phyloP scores from a whole-genome alignment of 2,329 filamentous ascomycete genomes.

The Alternaria incomplexa region DNA sequence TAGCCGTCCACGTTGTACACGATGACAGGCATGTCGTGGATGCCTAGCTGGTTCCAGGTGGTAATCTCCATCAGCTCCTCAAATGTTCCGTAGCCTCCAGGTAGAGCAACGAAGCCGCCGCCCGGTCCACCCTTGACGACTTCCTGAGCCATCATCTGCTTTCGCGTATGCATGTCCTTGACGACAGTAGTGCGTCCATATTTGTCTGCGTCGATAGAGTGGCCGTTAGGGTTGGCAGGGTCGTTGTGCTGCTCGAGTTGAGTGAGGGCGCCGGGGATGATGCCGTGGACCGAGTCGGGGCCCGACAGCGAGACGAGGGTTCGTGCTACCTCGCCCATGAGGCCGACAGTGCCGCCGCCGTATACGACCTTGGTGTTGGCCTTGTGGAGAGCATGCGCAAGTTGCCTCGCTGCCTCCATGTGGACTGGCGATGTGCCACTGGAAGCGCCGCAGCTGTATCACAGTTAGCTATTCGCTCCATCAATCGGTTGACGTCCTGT shows the following conservation, averaged over 20 bases:
- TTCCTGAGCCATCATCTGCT: slow-evolving; percentile 89
- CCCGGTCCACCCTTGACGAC: slow-evolving; percentile 82
- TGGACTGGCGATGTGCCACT: slow-evolving; percentile 75
- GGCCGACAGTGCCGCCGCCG: slow-evolving; percentile 88
- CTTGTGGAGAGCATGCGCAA: slow-evolving; percentile 75
- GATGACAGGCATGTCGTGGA: slow-evolving; percentile 77
- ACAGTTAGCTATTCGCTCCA: slow-evolving; percentile 11
- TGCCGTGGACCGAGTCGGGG: slow-evolving; percentile 83
- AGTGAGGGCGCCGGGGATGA: slow-evolving; percentile 88
- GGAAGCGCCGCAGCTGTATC: slow-evolving; percentile 77
- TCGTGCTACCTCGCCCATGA: slow-evolving; percentile 94
- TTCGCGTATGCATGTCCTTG: slow-evolving; percentile 94
- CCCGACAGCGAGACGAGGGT: slow-evolving; percentile 84
- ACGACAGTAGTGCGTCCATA: slow-evolving; percentile 91
- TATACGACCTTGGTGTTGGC: slow-evolving; percentile 87
- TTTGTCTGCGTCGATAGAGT: slow-evolving; percentile 64
- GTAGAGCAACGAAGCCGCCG: slow-evolving; percentile 86
- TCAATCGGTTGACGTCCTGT: neutral
- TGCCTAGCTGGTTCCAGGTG: slow-evolving; percentile 96
- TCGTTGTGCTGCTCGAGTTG: slow-evolving; percentile 73
- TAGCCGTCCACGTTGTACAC: slow-evolving; percentile 89
- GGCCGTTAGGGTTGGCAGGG: slow-evolving; percentile 47
- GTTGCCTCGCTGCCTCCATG: slow-evolving; percentile 75
- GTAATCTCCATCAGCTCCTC: slow-evolving; percentile 93
- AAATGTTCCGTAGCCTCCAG: slow-evolving; percentile 90